Evolutionary conservation across 805 yeast species (phyloP).

Genomic region (Hagleromyces aurorensis): DNA sequence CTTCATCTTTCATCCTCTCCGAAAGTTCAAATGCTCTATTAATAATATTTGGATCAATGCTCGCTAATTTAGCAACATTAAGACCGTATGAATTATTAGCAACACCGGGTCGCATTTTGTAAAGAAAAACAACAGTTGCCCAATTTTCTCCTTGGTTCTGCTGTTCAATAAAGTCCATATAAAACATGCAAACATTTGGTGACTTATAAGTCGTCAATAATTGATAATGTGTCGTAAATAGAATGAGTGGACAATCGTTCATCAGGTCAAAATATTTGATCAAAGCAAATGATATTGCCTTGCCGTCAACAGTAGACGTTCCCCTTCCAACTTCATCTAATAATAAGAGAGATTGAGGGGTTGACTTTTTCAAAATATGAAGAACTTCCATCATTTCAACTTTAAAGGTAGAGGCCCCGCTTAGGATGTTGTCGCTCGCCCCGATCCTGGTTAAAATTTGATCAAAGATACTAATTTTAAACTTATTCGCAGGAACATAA

Average conservation of each 20-base stretch:
- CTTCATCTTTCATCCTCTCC: constrained; percentile 12
- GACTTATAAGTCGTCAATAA: constrained; percentile 49
- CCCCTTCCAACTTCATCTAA: constrained; percentile 97
- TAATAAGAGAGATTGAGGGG: constrained; percentile 69
- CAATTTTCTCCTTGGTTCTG: constrained; percentile 31
- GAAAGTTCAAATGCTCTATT: constrained; percentile 36
- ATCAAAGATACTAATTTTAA: constrained; percentile 60
- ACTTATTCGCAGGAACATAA: constrained; percentile 41
- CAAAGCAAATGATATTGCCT: constrained; percentile 70
- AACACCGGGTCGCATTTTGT: constrained; percentile 41
- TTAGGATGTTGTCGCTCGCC: constrained; percentile 67
- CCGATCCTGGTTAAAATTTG: constrained; percentile 61
- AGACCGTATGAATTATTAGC: constrained; percentile 70
- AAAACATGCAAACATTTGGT: no score
- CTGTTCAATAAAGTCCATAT: constrained; percentile 57
- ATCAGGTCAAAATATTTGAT: constrained; percentile 45
- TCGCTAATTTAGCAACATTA: constrained; percentile 76
- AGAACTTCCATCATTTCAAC: constrained; percentile 95
- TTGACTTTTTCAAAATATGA: constrained; percentile 72
- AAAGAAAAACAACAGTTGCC: constrained; percentile 43
- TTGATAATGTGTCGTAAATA: constrained; percentile 76
- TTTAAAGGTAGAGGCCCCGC: constrained; percentile 81
- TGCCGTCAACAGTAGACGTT: constrained; percentile 75
- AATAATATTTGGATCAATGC: constrained; percentile 42
- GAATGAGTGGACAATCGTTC: constrained; percentile 42